These are phyloP conservation scores for Podospora fimiseda DNA, from an alignment of 495 filamentous ascomycete genomes.

Conservation along the genomic window DNA sequence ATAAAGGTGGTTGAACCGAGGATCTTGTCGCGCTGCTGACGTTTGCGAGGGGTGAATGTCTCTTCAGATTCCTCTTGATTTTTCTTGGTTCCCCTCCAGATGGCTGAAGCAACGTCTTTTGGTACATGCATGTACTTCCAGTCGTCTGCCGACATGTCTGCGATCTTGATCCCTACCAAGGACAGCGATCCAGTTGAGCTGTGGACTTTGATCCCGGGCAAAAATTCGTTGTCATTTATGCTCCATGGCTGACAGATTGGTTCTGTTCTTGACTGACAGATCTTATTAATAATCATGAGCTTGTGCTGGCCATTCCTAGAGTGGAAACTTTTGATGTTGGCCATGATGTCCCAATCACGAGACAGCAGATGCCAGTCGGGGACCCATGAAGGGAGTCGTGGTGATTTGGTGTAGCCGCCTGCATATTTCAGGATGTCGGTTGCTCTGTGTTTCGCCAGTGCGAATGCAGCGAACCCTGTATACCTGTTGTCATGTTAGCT, in stretches of 20 bases:
- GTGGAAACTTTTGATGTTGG: conserved; percentile 4
- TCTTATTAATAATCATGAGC: background rate
- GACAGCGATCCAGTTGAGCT: conserved; percentile 10
- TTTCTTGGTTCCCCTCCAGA: background rate
- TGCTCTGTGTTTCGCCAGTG: conserved; percentile 5
- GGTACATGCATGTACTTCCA: background rate
- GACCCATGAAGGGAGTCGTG: conserved; percentile 19
- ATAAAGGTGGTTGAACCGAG: background rate
- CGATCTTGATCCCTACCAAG: conserved; percentile 9
- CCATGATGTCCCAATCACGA: conserved; percentile 13
- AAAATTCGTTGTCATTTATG: background rate
- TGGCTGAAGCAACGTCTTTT: background rate
- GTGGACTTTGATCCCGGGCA: conserved; percentile 8
- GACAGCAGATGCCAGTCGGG: conserved; percentile 17
- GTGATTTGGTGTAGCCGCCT: conserved; percentile 9
- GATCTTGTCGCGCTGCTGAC: background rate
- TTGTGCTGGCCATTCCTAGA: background rate
- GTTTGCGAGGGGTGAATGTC: background rate
- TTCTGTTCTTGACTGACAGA: background rate
- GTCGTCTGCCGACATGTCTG: conserved; percentile 1
- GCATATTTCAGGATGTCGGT: conserved; percentile 14
- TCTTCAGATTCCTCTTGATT: background rate
- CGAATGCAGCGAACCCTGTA: conserved; percentile 16
- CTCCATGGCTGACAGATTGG: background rate
- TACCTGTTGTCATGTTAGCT: conserved; percentile 10